phyloP scores from a whole-genome alignment of 495 filamentous ascomycete genomes.

The Hyaloscypha bicolor region DNA sequence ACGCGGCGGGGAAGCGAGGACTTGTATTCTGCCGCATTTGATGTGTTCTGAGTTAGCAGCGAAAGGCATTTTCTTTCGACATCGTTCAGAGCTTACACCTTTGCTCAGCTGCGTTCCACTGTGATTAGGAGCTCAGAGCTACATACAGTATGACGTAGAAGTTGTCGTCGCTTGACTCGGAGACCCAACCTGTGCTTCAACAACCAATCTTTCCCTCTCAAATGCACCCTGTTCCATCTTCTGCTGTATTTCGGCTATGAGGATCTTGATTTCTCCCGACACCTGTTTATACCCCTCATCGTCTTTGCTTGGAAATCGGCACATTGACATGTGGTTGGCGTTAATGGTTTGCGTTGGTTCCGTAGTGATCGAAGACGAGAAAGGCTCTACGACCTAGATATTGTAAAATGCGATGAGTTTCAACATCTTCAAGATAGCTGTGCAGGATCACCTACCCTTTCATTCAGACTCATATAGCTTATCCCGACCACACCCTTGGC shows the following conservation, averaged over 20 bases:
- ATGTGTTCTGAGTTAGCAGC: constrained; percentile 27
- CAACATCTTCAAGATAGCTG: background rate
- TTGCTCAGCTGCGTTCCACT: background rate
- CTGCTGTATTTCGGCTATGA: background rate
- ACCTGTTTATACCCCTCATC: constrained; percentile 27
- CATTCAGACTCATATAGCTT: background rate
- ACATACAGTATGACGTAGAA: background rate
- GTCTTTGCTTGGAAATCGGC: constrained; percentile 9
- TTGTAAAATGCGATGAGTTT: background rate
- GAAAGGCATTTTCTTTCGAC: constrained; percentile 27
- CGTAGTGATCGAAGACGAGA: constrained; percentile 21
- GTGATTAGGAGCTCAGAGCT: background rate
- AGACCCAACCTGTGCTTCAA: background rate
- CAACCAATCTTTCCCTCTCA: too few species aligned
- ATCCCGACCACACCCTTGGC: constrained; percentile 11
- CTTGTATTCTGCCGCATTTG: constrained; percentile 24
- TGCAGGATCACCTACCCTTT: constrained; percentile 9
- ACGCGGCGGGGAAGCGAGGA: constrained; percentile 19
- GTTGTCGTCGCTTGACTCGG: background rate
- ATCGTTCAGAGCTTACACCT: constrained; percentile 24
- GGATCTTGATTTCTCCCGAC: constrained; percentile 9
- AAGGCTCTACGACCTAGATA: constrained; percentile 11
- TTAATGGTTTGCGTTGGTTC: constrained; percentile 22
- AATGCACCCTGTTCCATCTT: background rate
- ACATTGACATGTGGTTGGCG: constrained; percentile 31